These are phyloP conservation scores for Phlegmacium glaucopus DNA, from an alignment of 768 basidiomycete species.

Conservation along the genomic window DNA sequence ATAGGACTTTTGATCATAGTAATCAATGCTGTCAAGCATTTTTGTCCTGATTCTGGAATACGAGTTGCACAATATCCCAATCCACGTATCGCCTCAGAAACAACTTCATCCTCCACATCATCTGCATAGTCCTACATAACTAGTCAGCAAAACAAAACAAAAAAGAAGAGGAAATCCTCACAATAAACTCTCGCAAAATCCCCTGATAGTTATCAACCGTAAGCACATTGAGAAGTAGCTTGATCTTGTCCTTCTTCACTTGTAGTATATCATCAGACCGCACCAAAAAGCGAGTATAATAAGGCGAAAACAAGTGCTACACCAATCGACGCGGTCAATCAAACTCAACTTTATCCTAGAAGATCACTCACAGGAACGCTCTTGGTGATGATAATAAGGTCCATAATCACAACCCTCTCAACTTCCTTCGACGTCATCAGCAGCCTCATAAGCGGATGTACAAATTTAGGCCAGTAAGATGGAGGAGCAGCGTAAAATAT, in stretches of 20 bases:
- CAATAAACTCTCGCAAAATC: slow-evolving; percentile 82
- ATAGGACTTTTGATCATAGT: slow-evolving; percentile 73
- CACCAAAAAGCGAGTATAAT: slow-evolving; percentile 67
- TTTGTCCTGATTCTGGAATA: slow-evolving; percentile 64
- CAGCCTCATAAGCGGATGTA: slow-evolving; percentile 72
- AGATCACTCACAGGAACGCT: slow-evolving; percentile 56
- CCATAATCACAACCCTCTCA: slow-evolving; percentile 70
- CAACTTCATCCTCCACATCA: slow-evolving; percentile 70
- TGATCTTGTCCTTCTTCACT: slow-evolving; percentile 75
- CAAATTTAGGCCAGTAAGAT: slow-evolving; percentile 51
- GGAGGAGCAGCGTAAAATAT: slow-evolving; percentile 73
- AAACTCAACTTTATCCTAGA: not conserved
- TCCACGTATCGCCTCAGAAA: slow-evolving; percentile 70
- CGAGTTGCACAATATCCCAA: slow-evolving; percentile 72
- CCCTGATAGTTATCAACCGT: slow-evolving; percentile 63
- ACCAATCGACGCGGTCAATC: not conserved
- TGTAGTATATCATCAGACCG: slow-evolving; percentile 61
- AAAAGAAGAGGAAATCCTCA: slow-evolving; percentile 34
- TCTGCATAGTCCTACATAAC: slow-evolving; percentile 74
- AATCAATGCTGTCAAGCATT: slow-evolving; percentile 76
- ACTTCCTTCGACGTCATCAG: slow-evolving; percentile 68
- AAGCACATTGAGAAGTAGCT: slow-evolving; percentile 64
- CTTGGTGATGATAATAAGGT: slow-evolving; percentile 63
- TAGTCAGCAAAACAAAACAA: not conserved
- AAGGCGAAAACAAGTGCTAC: slow-evolving; percentile 61